A percentile compares a stretch with the other conserved stretches of the same genome.
Conservation (phyloP, 495 filamentous ascomycete genomes). For the Oleoguttula mirabilis region DNA sequence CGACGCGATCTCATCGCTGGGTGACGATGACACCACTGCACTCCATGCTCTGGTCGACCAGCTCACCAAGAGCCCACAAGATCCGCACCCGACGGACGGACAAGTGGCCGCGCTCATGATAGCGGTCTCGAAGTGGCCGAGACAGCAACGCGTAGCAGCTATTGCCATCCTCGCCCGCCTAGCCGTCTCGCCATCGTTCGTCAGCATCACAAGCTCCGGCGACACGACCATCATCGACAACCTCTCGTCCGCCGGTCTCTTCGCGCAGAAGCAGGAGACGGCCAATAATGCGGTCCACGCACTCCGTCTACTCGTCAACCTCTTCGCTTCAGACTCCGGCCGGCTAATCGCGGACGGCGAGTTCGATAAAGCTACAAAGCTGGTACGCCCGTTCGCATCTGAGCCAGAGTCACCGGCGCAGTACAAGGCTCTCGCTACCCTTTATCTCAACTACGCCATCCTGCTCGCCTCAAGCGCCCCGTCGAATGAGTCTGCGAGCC, state of each 20-base stretch:
- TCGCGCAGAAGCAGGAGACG: conserved; percentile 36
- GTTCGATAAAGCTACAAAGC: conserved; percentile 38
- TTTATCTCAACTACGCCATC: conserved; percentile 71
- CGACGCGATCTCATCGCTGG: conserved; percentile 32
- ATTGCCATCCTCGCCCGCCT: conserved; percentile 77
- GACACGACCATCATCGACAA: conserved; percentile 43
- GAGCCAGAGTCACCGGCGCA: conserved; percentile 48
- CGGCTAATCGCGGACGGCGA: conserved; percentile 45
- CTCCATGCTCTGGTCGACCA: conserved; percentile 44
- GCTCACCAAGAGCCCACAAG: conserved; percentile 33
- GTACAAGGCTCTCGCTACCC: conserved; percentile 64
- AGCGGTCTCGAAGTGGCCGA: conserved; percentile 64
- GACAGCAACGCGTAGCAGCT: conserved; percentile 62
- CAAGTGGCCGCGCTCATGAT: conserved; percentile 33
- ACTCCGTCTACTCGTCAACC: conserved; percentile 68
- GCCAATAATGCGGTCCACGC: conserved; percentile 80
- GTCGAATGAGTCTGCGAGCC: conserved; percentile 4
- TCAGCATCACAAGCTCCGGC: conserved; percentile 37
- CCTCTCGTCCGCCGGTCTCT: conserved; percentile 41
- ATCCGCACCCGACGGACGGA: conserved; percentile 13
- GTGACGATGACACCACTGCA: conserved; percentile 51
- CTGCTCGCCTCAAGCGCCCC: conserved; percentile 31
- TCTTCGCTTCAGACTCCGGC: conserved; percentile 67
- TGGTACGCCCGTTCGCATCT: conserved; percentile 28
- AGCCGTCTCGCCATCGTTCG: conserved; percentile 39